A percentile compares a stretch with the other conserved stretches of the same genome.
Conservation (phyloP, 257 asterid species). For the Leptodermis oblonga region DNA sequence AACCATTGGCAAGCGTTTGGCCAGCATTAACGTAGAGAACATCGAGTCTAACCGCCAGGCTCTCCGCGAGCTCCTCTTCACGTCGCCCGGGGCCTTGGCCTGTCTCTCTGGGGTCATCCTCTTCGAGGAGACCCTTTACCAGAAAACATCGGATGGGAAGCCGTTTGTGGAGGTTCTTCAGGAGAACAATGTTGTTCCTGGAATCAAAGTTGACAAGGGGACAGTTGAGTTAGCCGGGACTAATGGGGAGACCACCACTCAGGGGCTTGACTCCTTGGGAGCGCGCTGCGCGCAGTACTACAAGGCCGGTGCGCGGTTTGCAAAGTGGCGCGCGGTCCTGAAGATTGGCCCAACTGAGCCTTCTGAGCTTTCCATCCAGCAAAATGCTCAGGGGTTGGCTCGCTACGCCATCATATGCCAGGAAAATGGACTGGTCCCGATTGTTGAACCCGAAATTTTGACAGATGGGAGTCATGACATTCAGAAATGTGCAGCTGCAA, state of each 20-base stretch:
- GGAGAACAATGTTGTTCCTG: constrained; percentile 67
- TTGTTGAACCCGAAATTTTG: constrained; percentile 81
- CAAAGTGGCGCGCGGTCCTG: constrained; percentile 83
- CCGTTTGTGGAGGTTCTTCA: constrained; percentile 69
- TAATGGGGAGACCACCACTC: constrained; percentile 79
- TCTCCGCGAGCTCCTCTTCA: constrained; percentile 87
- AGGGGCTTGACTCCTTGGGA: constrained; percentile 70
- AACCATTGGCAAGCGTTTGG: constrained; percentile 76
- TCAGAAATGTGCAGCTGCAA: constrained; percentile 64
- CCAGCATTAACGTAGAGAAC: constrained; percentile 76
- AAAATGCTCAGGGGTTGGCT: constrained; percentile 83
- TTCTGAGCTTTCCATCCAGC: constrained; percentile 67
- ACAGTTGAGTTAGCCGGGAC: constrained; percentile 72
- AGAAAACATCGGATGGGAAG: constrained; percentile 60
- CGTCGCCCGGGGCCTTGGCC: constrained; percentile 70
- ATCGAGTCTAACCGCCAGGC: constrained; percentile 75
- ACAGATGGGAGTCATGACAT: constrained; percentile 72
- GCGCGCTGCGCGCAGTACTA: constrained; percentile 70
- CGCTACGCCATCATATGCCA: constrained; percentile 87
- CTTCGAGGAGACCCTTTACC: constrained; percentile 89
- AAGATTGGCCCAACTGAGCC: constrained; percentile 75
- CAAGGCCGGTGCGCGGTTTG: constrained; percentile 89
- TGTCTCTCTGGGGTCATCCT: constrained; percentile 82
- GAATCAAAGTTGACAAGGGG: constrained; percentile 90
- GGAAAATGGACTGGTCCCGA: constrained; percentile 87